Evolutionary conservation across 1,139 yeast species (phyloP), one percentile per base, ranked within the genome.

Genomic region (Geotrichum histeridarum): DNA sequence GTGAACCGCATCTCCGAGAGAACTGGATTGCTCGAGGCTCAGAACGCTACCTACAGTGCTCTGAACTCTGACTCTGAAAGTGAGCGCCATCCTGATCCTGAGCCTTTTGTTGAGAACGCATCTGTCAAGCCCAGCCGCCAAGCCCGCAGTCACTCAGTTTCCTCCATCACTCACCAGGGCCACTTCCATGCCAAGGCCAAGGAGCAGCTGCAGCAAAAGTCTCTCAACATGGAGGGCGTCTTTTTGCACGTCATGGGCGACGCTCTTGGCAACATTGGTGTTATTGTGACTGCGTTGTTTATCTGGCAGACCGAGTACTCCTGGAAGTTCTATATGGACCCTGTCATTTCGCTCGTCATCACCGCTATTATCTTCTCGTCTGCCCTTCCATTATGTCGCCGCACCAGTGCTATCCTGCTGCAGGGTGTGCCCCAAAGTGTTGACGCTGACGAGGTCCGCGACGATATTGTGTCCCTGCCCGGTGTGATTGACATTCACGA

Each of bases 191-290:
- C 70, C 22, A 73, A 72, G 55, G 67, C 67, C 38, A 51, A 50
- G 43, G 60, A 63, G 56, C 52, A 57, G 54, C 51, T 61, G 54
- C 72, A 75, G 64, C 65, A 70, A 37, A 82, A 79, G 68, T 87
- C 96, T 12, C 76, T 93, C 75, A 93, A 93, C 71, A 93, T 93
- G 98, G 94, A 89, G 64, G 98, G 99, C 59, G 98, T 93, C 4
- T 93, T 88, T 66, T 76, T 93, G 64, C 99, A 93, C 68, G 99
- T 93, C 6, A 62, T 93, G 63, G 99, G 99, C 45, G 99, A 93
- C 69, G 98, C 98, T 0, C 75, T 93, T 58, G 99, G 99, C 60
- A 93, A 93, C 67, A 74, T 93, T 55, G 99, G 99, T 61, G 99
- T 93, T 53, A 93, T 93, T 58, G 70, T 79, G 12, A 85, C 97